Evolutionary conservation across 495 filamentous ascomycete species (phyloP), one percentile per base, ranked within the genome.

Genomic region (Podospora comata): DNA sequence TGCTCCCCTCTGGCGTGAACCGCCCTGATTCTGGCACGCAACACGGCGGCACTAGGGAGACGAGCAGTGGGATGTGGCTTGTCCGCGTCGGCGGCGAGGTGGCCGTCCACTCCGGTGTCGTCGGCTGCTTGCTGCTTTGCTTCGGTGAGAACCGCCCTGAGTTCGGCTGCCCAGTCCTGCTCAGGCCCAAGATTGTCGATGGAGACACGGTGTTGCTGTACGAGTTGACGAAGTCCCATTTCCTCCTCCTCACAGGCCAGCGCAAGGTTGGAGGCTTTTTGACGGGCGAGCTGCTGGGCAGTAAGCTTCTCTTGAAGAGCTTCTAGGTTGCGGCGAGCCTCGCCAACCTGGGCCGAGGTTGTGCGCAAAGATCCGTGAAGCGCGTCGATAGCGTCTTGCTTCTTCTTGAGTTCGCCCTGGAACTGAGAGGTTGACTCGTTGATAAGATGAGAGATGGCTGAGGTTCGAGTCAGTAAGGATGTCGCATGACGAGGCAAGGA

Each of bases 311-410:
- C 80, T 68, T 90, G 90, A 28, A 96, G 78, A 15, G 81, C 81
- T 61, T 93, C 88, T 9, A 94, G 79, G 20, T 83, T 84, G 65
- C 87, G 88, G 57, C 91, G 89, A 64, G 92, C 89, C 63, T 91
- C 88, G 67, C 89, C 88, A 9, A 96, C 84, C 39, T 88, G 87
- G 48, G 90, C 85, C n/a, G 92, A 93, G 4, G 90, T 87, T 34
- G 93, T 89, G 48, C 92, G 89, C 58, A 99, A 88, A 27, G 88
- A 86, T 27, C 83, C 79, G 73, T 97, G 92, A 65, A 92, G 87
- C 32, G 86, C 80, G 71, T 94, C 92, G 67, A 97, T 89, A 19
- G 87, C 83, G 32, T 90, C 86, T 81, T 97, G 94, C 71, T 96
- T 97, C 56, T 87, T 83, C 48, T 86, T 88, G 34, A 96, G 81